phyloP scores from a whole-genome alignment of 2,329 filamentous ascomycete genomes.

The Scedosporium dehoogii region DNA sequence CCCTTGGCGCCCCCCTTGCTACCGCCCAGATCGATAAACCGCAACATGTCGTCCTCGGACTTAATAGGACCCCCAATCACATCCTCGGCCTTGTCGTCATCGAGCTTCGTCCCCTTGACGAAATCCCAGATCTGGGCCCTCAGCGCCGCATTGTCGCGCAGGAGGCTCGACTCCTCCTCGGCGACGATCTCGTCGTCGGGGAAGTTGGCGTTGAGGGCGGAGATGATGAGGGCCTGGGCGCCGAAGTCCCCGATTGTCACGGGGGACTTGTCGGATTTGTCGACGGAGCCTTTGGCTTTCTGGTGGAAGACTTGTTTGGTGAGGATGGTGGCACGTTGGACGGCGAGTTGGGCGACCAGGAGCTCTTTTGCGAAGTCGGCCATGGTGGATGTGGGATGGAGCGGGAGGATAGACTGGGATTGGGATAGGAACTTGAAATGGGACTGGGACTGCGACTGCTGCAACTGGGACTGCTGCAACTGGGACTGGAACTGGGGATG shows the following conservation, averaged over 20 bases:
- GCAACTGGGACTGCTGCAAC: too few species aligned
- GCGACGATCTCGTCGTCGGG: slow-evolving; percentile 85
- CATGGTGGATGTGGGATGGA: slow-evolving; percentile 20
- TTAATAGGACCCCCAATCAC: slow-evolving; percentile 59
- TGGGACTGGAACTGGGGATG: not conserved
- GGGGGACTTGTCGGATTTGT: slow-evolving; percentile 91
- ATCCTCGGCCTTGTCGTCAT: slow-evolving; percentile 47
- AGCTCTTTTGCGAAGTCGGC: slow-evolving; percentile 53
- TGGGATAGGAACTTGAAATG: not conserved
- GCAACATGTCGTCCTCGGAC: slow-evolving; percentile 56
- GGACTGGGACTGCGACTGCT: not conserved
- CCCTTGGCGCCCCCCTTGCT: slow-evolving; percentile 63
- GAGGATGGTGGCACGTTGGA: slow-evolving; percentile 60
- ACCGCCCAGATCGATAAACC: slow-evolving; percentile 57
- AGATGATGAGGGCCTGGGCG: slow-evolving; percentile 91
- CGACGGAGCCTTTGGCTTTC: slow-evolving; percentile 79
- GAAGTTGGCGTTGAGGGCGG: slow-evolving; percentile 81
- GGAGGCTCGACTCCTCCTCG: slow-evolving; percentile 80
- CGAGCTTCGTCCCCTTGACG: slow-evolving; percentile 56
- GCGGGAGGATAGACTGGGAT: slow-evolving; percentile 5
- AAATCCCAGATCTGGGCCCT: slow-evolving; percentile 69
- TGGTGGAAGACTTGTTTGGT: slow-evolving; percentile 54
- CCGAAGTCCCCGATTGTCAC: slow-evolving; percentile 98
- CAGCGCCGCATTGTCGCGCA: slow-evolving; percentile 62
- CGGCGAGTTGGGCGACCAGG: slow-evolving; percentile 74